These are phyloP conservation scores for Penicillium pancosmium DNA, from an alignment of 495 filamentous ascomycete genomes.

Conservation along the genomic window DNA sequence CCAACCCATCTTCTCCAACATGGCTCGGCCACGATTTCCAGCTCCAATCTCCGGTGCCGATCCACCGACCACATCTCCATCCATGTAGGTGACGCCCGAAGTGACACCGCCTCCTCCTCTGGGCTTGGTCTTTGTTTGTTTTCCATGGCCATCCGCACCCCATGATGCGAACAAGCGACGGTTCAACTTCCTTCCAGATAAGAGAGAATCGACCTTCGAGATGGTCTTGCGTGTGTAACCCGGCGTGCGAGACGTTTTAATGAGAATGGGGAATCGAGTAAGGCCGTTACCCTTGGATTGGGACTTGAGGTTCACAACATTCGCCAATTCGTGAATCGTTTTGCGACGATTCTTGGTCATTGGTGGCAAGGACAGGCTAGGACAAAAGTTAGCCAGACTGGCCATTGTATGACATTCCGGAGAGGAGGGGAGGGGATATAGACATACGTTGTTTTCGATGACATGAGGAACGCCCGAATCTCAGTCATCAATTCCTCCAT, in stretches of 20 bases:
- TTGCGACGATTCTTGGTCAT: conserved; percentile 80
- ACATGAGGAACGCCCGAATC: conserved; percentile 69
- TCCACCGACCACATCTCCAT: conserved; percentile 90
- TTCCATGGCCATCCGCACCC: conserved; percentile 20
- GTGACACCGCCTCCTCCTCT: conserved; percentile 31
- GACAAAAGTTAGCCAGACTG: conserved; percentile 11
- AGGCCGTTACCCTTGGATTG: conserved; percentile 76
- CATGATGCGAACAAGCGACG: conserved; percentile 37
- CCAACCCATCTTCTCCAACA: conserved; percentile 99
- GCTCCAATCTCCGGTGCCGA: conserved; percentile 79
- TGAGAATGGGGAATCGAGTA: conserved; percentile 75
- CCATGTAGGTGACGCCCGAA: conserved; percentile 63
- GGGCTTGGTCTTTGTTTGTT: conserved; percentile 36
- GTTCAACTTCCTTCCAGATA: conserved; percentile 37
- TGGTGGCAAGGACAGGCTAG: conserved; percentile 76
- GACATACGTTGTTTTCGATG: conserved; percentile 62
- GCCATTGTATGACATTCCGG: not conserved
- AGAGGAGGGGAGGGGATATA: not conserved
- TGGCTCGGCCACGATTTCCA: conserved; percentile 81
- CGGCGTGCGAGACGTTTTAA: conserved; percentile 67
- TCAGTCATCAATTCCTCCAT: conserved; percentile 72
- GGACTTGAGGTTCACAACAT: conserved; percentile 73
- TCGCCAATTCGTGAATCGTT: conserved; percentile 73
- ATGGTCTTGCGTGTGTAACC: conserved; percentile 51
- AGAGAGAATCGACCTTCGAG: conserved; percentile 36